Evolutionary conservation across 1,139 yeast genomes (phyloP).

Genomic region (Wickerhamomyces sp.): DNA sequence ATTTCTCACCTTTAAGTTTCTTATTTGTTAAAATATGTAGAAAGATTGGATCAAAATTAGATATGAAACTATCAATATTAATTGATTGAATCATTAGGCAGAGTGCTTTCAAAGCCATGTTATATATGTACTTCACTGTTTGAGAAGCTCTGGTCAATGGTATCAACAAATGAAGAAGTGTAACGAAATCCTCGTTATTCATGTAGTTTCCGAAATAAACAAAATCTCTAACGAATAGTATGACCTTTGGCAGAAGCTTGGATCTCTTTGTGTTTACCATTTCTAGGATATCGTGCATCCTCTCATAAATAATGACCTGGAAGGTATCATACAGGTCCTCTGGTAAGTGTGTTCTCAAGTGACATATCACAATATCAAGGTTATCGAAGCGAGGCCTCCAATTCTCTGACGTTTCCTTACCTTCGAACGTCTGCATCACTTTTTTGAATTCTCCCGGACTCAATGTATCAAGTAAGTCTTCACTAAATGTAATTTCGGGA

Average conservation of each 20-base stretch:
- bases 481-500: conserved; percentile 9
- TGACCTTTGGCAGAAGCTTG: conserved; percentile 13
- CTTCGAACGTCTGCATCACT: conserved; percentile 7
- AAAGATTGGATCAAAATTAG: conserved; percentile 15
- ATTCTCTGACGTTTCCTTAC: conserved; percentile 18
- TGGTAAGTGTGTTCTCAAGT: conserved; percentile 15
- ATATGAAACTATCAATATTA: conserved; percentile 12
- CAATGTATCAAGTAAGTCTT: conserved; percentile 4
- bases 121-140: conserved; percentile 10
- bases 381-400: conserved; percentile 14
- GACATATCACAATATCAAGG: conserved; percentile 18
- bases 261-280: conserved; percentile 14
- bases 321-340: conserved; percentile 8
- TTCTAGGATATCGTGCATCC: conserved; percentile 13
- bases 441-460: conserved; percentile 7
- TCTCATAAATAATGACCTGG: conserved; percentile 9
- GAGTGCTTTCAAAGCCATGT: conserved; percentile 17
- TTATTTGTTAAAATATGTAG: conserved; percentile 8
- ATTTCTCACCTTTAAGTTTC: conserved; percentile 19
- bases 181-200: conserved; percentile 10
- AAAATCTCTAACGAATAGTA: conserved; percentile 21
- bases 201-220: conserved; percentile 15
- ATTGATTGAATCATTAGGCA: conserved; percentile 22
- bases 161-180: conserved; percentile 15
- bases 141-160: conserved; percentile 19